Evolutionary conservation across 345 rosid genomes (phyloP), one percentile per base, ranked within the genome.

Genomic region (Pistacia integerrima): DNA sequence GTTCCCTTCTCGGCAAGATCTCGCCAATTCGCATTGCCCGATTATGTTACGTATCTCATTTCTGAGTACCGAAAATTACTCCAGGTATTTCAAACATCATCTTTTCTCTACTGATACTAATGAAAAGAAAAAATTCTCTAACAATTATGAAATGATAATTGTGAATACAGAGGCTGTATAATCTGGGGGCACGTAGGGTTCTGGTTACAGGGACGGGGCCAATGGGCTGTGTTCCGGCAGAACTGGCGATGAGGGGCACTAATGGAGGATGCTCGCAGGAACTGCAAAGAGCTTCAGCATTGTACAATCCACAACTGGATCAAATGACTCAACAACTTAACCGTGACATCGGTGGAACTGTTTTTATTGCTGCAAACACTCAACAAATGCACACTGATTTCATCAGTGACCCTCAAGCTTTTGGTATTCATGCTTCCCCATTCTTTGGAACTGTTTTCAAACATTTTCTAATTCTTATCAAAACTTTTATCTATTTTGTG

Each of bases 171-270:
- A 75, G 54, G 74, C 78, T 88, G 71, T 62, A 88, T 46, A 41
- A 76, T 16, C 72, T 81, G 3, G 89, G 89, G 70, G 89, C 84
- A 0, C 18, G 85, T 16, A 76, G 89, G 78, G 83, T 88, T 33
- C 75, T 88, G 0, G 89, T 85, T 79, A 85, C 91, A 1, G 87
- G 91, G 4, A 82, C 91, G 0, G 89, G 90, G 35, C 88, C 88
- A 10, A 11, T 85, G 67, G 90, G 90, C 10, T 83, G 88, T 25
- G 87, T 58, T 44, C 90, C 90, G 0, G 84, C 88, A 5, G 90
- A 84, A 56, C 54, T 85, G 72, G 90, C 88, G 0, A 49, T 25
- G 76, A 52, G 84, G 69, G 20, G 80, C 63, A 49, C 79, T 63
- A 57, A 78, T 5, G 87, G 87, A 4, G 75, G 82, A 6, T 85